Percentiles rank a stretch among this genome's conserved stretches.
These are phyloP conservation scores for Diplocarpon rosae DNA, from an alignment of 2,329 filamentous ascomycete genomes.

Conservation along the genomic window DNA sequence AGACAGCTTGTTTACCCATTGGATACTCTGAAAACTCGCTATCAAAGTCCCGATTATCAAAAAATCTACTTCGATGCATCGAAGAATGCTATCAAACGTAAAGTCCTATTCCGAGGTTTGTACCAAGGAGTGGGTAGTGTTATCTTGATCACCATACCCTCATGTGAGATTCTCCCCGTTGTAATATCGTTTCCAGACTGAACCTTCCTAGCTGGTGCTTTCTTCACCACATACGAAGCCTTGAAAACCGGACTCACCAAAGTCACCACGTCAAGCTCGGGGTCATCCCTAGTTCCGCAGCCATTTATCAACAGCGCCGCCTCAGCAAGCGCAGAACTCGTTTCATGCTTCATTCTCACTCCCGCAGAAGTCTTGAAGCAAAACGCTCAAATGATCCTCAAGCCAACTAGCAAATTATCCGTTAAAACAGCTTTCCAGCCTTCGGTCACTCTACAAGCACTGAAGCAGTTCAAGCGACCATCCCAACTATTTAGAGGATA, in stretches of 20 bases:
- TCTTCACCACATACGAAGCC: conserved; percentile 83
- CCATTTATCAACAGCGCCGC: conserved; percentile 63
- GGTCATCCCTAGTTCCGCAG: conserved; percentile 53
- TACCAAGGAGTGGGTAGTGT: conserved; percentile 85
- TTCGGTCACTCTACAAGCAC: conserved; percentile 41
- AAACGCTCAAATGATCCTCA: conserved; percentile 73
- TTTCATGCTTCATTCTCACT: conserved; percentile 76
- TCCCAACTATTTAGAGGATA: conserved; percentile 59
- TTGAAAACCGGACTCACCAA: conserved; percentile 53
- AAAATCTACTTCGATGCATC: conserved; percentile 50
- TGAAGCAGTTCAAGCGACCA: conserved; percentile 45
- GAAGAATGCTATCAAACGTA: conserved; percentile 41
- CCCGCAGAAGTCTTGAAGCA: conserved; percentile 89
- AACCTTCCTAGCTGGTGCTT: conserved; percentile 55
- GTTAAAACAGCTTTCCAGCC: conserved; percentile 36
- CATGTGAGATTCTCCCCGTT: conserved; percentile 40
- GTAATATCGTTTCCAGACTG: conserved; percentile 5
- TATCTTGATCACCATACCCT: conserved; percentile 78
- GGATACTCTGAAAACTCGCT: conserved; percentile 80
- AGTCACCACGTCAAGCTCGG: conserved; percentile 32
- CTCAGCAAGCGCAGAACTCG: conserved; percentile 68
- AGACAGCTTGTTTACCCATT: conserved; percentile 54
- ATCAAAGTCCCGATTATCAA: conserved; percentile 68
- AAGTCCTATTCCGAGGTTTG: conserved; percentile 56
- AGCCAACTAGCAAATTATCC: conserved; percentile 20